Evolutionary conservation across 2,329 filamentous ascomycete species (phyloP).

Genomic region (Cladorrhinum sp.): DNA sequence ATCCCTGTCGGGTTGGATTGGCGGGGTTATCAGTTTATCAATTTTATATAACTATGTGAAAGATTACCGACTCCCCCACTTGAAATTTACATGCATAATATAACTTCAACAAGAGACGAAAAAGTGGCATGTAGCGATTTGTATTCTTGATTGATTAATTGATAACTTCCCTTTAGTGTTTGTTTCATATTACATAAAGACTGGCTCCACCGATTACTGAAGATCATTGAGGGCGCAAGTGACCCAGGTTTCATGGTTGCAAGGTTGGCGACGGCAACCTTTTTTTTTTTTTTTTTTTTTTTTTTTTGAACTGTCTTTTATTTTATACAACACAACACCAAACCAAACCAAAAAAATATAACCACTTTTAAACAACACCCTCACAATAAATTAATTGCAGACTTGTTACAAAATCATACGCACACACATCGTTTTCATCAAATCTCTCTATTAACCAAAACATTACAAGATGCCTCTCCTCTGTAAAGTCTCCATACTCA

Average conservation of each 20-base stretch:
- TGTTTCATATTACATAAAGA: neutral
- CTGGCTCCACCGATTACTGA: neutral
- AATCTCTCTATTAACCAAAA: neutral
- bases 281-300: neutral
- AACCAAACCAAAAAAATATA: neutral
- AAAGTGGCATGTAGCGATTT: too few relatives aligned
- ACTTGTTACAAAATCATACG: neutral
- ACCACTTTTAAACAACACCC: too few relatives aligned
- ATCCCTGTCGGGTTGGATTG: neutral
- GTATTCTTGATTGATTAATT: too few relatives aligned
- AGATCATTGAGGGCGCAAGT: neutral
- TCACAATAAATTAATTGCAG: neutral
- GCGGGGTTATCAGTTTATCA: slow-evolving; percentile 8
- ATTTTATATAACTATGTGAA: too few relatives aligned
- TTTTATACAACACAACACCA: too few relatives aligned
- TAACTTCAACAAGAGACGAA: too few relatives aligned
- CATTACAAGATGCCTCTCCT: slow-evolving; percentile 27
- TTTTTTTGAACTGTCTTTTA: too few relatives aligned
- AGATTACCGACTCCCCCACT: slow-evolving; percentile 5
- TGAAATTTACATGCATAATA: slow-evolving; percentile 6
- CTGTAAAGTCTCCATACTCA: slow-evolving; percentile 22
- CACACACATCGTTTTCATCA: neutral
- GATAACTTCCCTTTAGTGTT: neutral
- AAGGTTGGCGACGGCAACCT: neutral
- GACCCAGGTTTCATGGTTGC: neutral